Evolutionary conservation across 148 eudicot species (phyloP).

Genomic region (Silene uniflora): DNA sequence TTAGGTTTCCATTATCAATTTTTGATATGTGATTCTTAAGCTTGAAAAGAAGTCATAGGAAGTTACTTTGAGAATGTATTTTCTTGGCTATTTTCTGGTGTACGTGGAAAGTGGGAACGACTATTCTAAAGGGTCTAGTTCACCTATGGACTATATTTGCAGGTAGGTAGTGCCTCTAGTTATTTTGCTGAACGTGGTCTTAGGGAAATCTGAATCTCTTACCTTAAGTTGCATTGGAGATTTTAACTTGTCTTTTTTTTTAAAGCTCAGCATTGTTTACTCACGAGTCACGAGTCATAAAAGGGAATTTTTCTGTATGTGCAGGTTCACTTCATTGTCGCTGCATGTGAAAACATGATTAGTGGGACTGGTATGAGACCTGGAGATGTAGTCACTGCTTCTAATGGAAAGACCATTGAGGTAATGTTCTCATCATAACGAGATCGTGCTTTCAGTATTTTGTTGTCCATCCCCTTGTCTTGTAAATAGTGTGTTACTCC

Average conservation of each 20-base stretch:
- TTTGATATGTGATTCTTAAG: not conserved
- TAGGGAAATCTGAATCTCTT: not conserved
- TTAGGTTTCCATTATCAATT: no score
- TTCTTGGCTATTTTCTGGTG: not conserved
- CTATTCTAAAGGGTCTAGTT: not conserved
- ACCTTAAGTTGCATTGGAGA: not conserved
- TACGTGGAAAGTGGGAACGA: not conserved
- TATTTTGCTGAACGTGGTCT: not conserved
- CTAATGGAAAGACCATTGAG: slow-evolving; percentile 99
- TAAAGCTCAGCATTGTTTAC: not conserved
- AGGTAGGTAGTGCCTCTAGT: not conserved
- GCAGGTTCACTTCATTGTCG: slow-evolving; percentile 98
- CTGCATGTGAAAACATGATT: slow-evolving; percentile 99
- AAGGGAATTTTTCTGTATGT: slow-evolving; percentile 11
- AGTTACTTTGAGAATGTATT: not conserved
- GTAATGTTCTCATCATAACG: slow-evolving; percentile 30
- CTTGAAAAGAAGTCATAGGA: not conserved
- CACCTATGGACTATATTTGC: not conserved
- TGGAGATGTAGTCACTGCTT: slow-evolving; percentile 92
- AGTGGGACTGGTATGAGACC: slow-evolving; percentile 99
- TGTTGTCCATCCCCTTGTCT: not conserved
- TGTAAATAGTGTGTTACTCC: not conserved
- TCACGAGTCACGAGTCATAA: not conserved
- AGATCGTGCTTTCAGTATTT: not conserved
- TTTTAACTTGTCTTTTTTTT: no score